These are phyloP conservation scores for Sclerotinia glacialis DNA, from an alignment of 2,329 filamentous ascomycete species.

Conservation along the genomic window DNA sequence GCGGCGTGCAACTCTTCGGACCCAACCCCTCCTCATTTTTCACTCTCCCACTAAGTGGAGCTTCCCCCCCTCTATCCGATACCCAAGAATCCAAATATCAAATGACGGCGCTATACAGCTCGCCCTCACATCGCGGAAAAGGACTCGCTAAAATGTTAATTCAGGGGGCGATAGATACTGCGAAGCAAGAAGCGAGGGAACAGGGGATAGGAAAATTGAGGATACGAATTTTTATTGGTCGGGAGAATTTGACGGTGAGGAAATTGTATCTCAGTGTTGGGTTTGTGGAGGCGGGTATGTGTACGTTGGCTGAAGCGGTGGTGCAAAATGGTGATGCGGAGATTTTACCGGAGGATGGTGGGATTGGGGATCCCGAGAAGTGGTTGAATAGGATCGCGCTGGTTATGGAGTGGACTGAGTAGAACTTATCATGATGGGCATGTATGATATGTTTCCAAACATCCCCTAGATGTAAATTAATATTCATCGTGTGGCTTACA, in stretches of 20 bases:
- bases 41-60: not conserved
- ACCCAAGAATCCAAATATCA: not conserved
- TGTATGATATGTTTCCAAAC: too few relatives aligned
- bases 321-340: slow-evolving; percentile 2
- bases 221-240: not conserved
- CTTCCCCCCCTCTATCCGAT: not conserved
- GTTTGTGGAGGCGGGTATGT: not conserved
- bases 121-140: not conserved
- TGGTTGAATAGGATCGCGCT: not conserved
- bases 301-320: not conserved
- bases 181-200: not conserved
- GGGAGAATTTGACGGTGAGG: not conserved
- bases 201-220: not conserved
- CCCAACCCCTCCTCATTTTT: not conserved
- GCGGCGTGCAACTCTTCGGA: not conserved
- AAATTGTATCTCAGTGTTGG: not conserved
- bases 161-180: not conserved
- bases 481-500: too few relatives aligned
- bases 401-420: not conserved
- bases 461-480: too few relatives aligned
- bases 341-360: not conserved
- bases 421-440: too few relatives aligned
- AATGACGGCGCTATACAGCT: not conserved
- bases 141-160: not conserved
- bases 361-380: not conserved